These are phyloP conservation scores for Phalaenopsis hybrid DNA, from an alignment of 116 monocot genomes.

Conservation along the genomic window DNA sequence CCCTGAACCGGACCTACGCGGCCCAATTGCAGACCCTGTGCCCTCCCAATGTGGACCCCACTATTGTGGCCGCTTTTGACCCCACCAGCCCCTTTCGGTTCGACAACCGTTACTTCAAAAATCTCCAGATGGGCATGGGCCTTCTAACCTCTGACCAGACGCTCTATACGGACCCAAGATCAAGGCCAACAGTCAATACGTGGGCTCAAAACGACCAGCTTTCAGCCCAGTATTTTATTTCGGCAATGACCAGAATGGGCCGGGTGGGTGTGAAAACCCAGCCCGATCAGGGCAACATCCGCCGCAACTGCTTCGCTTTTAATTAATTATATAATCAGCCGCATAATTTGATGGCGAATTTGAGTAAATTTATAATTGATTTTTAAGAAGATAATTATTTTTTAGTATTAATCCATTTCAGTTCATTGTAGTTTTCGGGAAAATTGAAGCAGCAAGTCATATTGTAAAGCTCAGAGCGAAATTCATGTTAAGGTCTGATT, in stretches of 20 bases:
- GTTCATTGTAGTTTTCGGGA: too few species aligned
- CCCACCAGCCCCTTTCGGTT: constrained; percentile 51
- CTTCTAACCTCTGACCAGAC: constrained; percentile 63
- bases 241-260: constrained; percentile 56
- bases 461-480: too few species aligned
- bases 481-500: too few species aligned
- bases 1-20: constrained; percentile 43
- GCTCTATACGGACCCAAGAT: constrained; percentile 49
- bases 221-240: constrained; percentile 40
- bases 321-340: constrained; percentile 13
- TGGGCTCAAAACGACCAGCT: constrained; percentile 25
- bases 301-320: constrained; percentile 38
- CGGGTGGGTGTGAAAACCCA: constrained; percentile 64
- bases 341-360: too few species aligned
- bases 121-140: constrained; percentile 57
- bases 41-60: constrained; percentile 34
- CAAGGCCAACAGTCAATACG: constrained; percentile 35
- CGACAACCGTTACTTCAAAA: constrained; percentile 76
- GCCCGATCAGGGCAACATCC: constrained; percentile 42
- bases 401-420: too few species aligned
- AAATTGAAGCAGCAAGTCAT: too few species aligned
- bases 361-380: too few species aligned
- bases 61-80: constrained; percentile 42
- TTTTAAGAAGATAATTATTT: too few species aligned
- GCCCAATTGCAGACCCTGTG: constrained; percentile 33